Base-by-base conservation (phyloP, 2,329 filamentous ascomycete genomes). In the Leptoxyphium fumago region DNA sequence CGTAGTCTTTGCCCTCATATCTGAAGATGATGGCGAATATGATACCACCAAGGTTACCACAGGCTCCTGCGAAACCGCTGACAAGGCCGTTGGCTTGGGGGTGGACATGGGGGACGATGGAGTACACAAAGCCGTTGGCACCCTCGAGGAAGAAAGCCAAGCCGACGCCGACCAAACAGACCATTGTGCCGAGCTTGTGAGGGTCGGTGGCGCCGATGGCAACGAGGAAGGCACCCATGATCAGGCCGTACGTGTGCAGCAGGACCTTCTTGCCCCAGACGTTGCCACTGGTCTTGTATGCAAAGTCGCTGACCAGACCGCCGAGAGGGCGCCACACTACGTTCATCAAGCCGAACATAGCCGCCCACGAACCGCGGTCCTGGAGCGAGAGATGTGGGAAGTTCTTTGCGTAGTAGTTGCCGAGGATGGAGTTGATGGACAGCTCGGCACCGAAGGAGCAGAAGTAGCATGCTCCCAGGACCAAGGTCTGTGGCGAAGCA, bases 41-140 rank as follows among this genome's bases (percentile, higher is more conserved):
- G 42, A 94, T 77, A 10, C 88, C 88, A 3, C 88, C 88, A 9
- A 94, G 62, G 56, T 94, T 95, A 1, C 88, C 87, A 8, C 75
- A 71, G 0, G 82, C 86, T 9, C 88, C 88, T 0, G 85, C 81
- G 30, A 84, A 68, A 10, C 87, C 87, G 1, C 81, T 84, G 6
- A 94, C 73, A 45, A 77, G 66, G 61, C 85, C 87, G 61, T 94
- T 94, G 47, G 85, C 84, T 48, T 73, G 74, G 1, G 85, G 84
- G 62, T 88, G 82, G 1, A 94, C 81, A 58, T 94, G 88, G 2
- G 87, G 86, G 18, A 94, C 81, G 5, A 94, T 72, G 0, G 84
- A 77, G 62, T 91, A 94, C 65, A 84, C 91, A 36, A 84, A 79
- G 0, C 88, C 88, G 58, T 94, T 94, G 38, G 79, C 80, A 2